Conservation (phyloP, 495 filamentous ascomycete genomes). For the Usnea hakonensis region DNA sequence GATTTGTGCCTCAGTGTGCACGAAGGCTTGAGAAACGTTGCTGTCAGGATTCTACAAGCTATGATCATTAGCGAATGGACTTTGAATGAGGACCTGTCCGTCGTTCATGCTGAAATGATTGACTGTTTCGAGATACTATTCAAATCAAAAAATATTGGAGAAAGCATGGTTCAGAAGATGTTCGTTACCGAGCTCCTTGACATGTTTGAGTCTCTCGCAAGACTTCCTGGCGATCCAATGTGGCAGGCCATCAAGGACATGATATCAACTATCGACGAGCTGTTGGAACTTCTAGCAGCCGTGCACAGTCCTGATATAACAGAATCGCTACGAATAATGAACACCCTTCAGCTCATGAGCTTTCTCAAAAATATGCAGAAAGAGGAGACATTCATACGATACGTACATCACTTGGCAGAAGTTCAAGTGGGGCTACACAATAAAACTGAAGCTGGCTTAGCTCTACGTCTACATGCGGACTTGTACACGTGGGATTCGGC, state of each 20-base stretch:
- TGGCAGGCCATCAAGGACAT: slow-evolving; percentile 69
- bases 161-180: slow-evolving; percentile 83
- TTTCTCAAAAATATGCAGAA: slow-evolving; percentile 96
- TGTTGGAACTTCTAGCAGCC: slow-evolving; percentile 86
- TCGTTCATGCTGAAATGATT: slow-evolving; percentile 94
- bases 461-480: slow-evolving; percentile 84
- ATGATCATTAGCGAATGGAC: slow-evolving; percentile 99
- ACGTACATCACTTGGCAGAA: slow-evolving; percentile 85
- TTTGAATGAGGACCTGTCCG: slow-evolving; percentile 82
- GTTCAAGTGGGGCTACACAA: slow-evolving; percentile 70
- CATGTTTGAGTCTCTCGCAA: slow-evolving; percentile 65
- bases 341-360: slow-evolving; percentile 88
- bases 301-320: slow-evolving; percentile 74
- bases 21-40: slow-evolving; percentile 79
- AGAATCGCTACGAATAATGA: slow-evolving; percentile 71
- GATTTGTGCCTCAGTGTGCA: slow-evolving; percentile 94
- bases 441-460: slow-evolving; percentile 83
- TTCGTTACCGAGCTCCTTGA: slow-evolving; percentile 81
- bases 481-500: slow-evolving; percentile 85
- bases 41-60: slow-evolving; percentile 85
- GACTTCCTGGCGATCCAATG: slow-evolving; percentile 60
- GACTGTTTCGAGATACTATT: slow-evolving; percentile 89
- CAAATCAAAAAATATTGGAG: slow-evolving; percentile 77
- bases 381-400: slow-evolving; percentile 93
- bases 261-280: slow-evolving; percentile 76